Conservation (phyloP, 1,139 yeast genomes). For the Geotrichum reessii region DNA sequence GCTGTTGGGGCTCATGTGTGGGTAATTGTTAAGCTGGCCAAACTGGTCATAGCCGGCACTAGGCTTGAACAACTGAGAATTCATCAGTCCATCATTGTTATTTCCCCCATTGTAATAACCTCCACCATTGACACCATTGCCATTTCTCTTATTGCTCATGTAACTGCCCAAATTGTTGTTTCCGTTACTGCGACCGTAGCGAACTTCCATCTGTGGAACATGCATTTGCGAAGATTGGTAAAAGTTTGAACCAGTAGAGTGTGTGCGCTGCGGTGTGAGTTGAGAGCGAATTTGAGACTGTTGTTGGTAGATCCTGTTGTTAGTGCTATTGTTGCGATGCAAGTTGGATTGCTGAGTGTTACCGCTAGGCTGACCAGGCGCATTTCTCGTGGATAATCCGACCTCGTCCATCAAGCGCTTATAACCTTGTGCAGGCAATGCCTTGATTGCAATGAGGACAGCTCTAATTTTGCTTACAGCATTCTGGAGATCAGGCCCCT, state of each 20-base stretch:
- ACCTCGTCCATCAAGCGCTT: constrained; percentile 89
- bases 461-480: constrained; percentile 56
- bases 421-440: constrained; percentile 62
- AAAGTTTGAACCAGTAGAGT: constrained; percentile 12
- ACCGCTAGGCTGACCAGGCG: constrained; percentile 13
- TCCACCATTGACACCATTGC: background rate
- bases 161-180: background rate
- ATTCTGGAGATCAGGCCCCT: constrained; percentile 48
- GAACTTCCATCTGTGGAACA: background rate
- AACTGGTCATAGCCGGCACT: background rate
- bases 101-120: constrained; percentile 5
- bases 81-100: background rate
- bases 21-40: background rate
- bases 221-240: constrained; percentile 2
- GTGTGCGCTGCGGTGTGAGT: constrained; percentile 12
- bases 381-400: constrained; percentile 45
- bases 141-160: constrained; percentile 5
- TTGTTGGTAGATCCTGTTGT: constrained; percentile 5
- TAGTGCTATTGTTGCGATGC: constrained; percentile 11
- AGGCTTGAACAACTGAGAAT: background rate
- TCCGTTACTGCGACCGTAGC: constrained; percentile 4
- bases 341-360: background rate
- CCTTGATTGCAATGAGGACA: constrained; percentile 54
- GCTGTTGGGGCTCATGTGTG: background rate
- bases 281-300: constrained; percentile 6